phyloP scores from a whole-genome alignment of 129 eudicot species.

The Artemisia argyi region DNA sequence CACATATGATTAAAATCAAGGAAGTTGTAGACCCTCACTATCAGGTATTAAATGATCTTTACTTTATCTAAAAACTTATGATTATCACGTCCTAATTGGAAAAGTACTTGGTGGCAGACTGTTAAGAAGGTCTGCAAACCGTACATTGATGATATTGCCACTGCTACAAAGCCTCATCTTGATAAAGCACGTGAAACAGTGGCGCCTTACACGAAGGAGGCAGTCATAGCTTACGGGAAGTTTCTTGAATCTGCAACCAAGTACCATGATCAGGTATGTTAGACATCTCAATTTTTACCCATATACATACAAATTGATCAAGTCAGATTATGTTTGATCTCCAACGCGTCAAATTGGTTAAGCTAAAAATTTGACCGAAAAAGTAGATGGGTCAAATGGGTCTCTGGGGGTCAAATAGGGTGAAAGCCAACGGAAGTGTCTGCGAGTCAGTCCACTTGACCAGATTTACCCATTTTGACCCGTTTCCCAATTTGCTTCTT shows the following conservation, averaged over 20 bases:
- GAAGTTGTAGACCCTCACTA: conserved; percentile 60
- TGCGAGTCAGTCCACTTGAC: too few relatives aligned
- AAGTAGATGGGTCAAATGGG: too few relatives aligned
- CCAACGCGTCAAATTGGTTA: too few relatives aligned
- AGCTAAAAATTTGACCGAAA: too few relatives aligned
- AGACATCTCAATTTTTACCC: too few relatives aligned
- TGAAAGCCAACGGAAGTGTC: too few relatives aligned
- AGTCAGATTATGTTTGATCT: too few relatives aligned
- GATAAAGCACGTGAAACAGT: conserved; percentile 48
- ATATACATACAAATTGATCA: too few relatives aligned
- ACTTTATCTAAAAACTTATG: background rate
- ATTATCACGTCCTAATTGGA: conserved; percentile 20
- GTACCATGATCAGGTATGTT: conserved; percentile 65
- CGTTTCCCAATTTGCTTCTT: background rate
- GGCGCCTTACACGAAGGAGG: conserved; percentile 67
- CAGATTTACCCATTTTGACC: too few relatives aligned
- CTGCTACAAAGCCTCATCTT: conserved; percentile 63
- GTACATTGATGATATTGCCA: conserved; percentile 65
- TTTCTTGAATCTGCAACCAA: conserved; percentile 54
- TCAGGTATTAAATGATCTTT: conserved; percentile 40
- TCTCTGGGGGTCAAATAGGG: too few relatives aligned
- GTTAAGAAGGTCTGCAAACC: conserved; percentile 61
- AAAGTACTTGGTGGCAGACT: conserved; percentile 38
- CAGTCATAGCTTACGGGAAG: conserved; percentile 43
- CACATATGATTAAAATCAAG: conserved; percentile 47